Evolutionary conservation across 2,329 filamentous ascomycete genomes (phyloP), one percentile per base, ranked within the genome.

Genomic region (Fusarium clavum): DNA sequence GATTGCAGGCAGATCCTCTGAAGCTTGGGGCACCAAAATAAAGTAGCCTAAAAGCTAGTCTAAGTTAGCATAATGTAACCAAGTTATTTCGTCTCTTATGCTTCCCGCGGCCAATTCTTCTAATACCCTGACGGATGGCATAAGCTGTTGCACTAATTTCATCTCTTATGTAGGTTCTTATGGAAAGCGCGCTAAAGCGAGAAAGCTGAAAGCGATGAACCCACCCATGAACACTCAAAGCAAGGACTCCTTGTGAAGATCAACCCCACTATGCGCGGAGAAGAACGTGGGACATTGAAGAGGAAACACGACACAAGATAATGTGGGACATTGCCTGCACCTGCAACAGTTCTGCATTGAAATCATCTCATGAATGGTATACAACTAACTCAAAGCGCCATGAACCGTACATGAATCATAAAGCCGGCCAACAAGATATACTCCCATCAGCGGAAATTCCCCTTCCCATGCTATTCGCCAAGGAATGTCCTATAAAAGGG

Each of bases 341-440:
- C 47, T 46, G 20, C 18, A 67, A 32, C 44, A 64, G 32, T 43
- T 22, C 52, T 43, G 47, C 60, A 45, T 58, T 61, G 57, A 51
- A 57, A 53, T 63, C 54, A 53, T 64, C 61, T 67, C 57, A 47
- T 69, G 57, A 71, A 65, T 74, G 72, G 68, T 70, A 74, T 74
- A 67, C 62, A 71, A 72, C 67, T 58, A 70, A 72, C 57, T 53
- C 41, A 56, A 67, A 48, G 41, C 57, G 44, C 55, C 54, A 54
- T 47, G 27, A 58, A 61, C 61, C 56, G 48, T 47, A 66, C 72
- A 52, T 74, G 65, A 74, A 73, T 73, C 72, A 74, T 74, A 54
- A 73, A 63, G 30, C 60, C 46, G 54, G 49, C 55, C 54, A 60
- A 59, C 32, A 47, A 69, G 24, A 38, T 38, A 49, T 48, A 57